Percentiles rank a stretch among this genome's conserved stretches.
Evolutionary conservation across 768 basidiomycete genomes (phyloP).

Genomic region (Lentinus brumalis): DNA sequence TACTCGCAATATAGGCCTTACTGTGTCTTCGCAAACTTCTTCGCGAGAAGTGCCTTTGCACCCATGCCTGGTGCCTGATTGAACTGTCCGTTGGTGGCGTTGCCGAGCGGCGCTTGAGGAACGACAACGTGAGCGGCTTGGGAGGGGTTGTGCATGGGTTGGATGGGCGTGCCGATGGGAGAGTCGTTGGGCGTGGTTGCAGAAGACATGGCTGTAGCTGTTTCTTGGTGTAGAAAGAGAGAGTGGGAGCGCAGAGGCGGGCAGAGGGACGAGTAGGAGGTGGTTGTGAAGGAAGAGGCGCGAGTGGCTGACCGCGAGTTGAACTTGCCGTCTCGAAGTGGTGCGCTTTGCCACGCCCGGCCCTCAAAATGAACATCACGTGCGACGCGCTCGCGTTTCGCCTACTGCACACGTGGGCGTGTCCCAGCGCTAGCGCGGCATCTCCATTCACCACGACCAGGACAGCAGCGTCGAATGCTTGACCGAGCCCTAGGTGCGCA

Average conservation of each 20-base stretch:
- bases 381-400: slow-evolving; percentile 19
- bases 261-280: slow-evolving; percentile 5
- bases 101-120: slow-evolving; percentile 81
- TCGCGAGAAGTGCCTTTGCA: slow-evolving; percentile 88
- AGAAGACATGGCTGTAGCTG: slow-evolving; percentile 48
- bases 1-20: slow-evolving; percentile 43
- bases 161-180: slow-evolving; percentile 57
- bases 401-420: slow-evolving; percentile 19
- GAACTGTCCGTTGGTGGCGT: slow-evolving; percentile 51
- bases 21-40: slow-evolving; percentile 90
- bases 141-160: slow-evolving; percentile 84
- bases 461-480: too few relatives aligned
- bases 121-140: slow-evolving; percentile 78
- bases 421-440: not conserved
- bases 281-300: slow-evolving; percentile 17
- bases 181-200: slow-evolving; percentile 67
- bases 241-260: not conserved
- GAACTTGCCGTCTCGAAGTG: slow-evolving; percentile 7
- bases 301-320: slow-evolving; percentile 11
- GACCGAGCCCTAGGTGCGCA: too few relatives aligned
- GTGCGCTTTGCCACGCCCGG: slow-evolving; percentile 17
- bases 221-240: not conserved
- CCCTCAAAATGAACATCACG: slow-evolving; percentile 25
- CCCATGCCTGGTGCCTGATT: slow-evolving; percentile 74
- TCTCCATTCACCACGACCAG: not conserved